Percentiles rank a stretch among this genome's conserved stretches.
phyloP scores from a whole-genome alignment of 306 rosid genomes.

The Pachyrhizus erosus region DNA sequence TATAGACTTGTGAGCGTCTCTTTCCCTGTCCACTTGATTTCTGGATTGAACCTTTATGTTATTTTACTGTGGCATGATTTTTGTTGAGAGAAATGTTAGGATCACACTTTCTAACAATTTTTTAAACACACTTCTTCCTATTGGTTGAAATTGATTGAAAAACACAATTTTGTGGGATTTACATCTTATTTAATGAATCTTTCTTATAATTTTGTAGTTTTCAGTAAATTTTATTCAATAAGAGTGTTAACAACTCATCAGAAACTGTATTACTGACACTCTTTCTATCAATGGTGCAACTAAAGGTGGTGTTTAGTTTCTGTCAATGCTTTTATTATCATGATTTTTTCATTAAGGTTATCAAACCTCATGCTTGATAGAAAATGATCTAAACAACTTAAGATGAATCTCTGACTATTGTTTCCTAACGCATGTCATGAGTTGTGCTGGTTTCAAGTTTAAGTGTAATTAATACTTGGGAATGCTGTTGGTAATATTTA shows the following conservation, averaged over 20 bases:
- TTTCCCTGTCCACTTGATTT: constrained; percentile 32
- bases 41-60: constrained; percentile 13
- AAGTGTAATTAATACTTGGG: background rate
- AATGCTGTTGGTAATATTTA: constrained; percentile 4
- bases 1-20: constrained; percentile 74
- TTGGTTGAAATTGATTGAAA: no score
- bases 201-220: no score
- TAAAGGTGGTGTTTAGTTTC: constrained; percentile 27
- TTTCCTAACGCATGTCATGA: background rate
- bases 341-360: background rate
- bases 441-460: background rate
- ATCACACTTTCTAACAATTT: no score
- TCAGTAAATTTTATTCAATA: no score
- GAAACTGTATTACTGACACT: background rate
- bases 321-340: background rate
- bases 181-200: no score
- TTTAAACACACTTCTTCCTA: no score
- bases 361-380: background rate
- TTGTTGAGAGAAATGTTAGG: no score
- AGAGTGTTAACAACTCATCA: no score
- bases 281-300: constrained; percentile 19
- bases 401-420: background rate
- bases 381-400: background rate
- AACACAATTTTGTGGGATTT: no score
- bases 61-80: constrained; percentile 31